Base-by-base conservation (phyloP, 495 filamentous ascomycete genomes). In the Pyronema omphalodes region DNA sequence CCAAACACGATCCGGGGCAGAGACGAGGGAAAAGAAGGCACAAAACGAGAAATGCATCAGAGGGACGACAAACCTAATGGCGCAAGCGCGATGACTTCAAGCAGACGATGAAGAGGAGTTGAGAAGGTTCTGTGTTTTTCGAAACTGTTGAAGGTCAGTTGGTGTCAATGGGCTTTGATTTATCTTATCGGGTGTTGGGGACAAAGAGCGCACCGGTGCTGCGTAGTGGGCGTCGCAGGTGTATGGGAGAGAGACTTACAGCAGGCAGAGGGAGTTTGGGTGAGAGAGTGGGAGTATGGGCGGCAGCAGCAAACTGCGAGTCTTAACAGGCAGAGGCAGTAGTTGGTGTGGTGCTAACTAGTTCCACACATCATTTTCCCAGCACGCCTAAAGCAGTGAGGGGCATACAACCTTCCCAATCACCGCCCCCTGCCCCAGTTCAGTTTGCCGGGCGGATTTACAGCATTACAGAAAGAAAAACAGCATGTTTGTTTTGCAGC, bases 121-220 rank as follows among this genome's bases (percentile, higher is more conserved):
- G 35, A 37, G 41, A 47, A 33, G 44, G 49, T 57, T 64, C 61
- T 64, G 57, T 63, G 47, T 60, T 60, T 64, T 62, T 61, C 48
- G 15, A 51, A 54, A 63, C 37, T 52, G 50, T 7, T 52, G 7
- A 55, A 59, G 51, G 48, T 54, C 34, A 56, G 53, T 56, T 17
- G 15, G 7, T 12, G 51, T 60, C 40, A 46, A 49, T 51, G 52
- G 52, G 43, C 39, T 17, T 19, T 40, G 18, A 33, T 58, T 62
- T 62, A 62, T 62, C 60, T 62, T 62, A 62, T 63, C 60, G 56
- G 52, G 44, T 55, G 40, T 52, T 57, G 19, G 44, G 35, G 54
- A 37, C 39, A 47, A 19, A 33, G 9, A 9, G 37, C 33, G 56
- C 15, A 41, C 35, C 51, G 37, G 47, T 52, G 57, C 44, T 56